These are phyloP conservation scores for Ceratocystis diversiconidia DNA, from an alignment of 2,329 filamentous ascomycete species.

Conservation along the genomic window DNA sequence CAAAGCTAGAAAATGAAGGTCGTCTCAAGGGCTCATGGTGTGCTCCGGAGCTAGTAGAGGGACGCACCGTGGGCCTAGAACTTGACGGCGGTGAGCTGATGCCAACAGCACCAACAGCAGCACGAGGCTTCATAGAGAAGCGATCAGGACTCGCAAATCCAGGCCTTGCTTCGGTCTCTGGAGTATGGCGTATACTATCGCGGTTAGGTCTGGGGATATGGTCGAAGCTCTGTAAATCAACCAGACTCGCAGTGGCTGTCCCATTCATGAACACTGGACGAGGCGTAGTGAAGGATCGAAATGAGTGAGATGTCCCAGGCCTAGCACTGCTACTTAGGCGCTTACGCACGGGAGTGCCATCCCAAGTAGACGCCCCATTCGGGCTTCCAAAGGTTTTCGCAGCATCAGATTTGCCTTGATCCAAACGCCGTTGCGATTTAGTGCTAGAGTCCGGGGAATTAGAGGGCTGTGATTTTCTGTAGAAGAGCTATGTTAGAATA, in stretches of 20 bases:
- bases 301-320: slow-evolving; percentile 18
- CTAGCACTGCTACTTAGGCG: slow-evolving; percentile 17
- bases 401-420: slow-evolving; percentile 2
- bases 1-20: neutral
- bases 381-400: neutral
- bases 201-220: slow-evolving; percentile 11
- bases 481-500: neutral
- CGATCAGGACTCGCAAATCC: slow-evolving; percentile 1
- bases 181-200: slow-evolving; percentile 14
- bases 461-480: slow-evolving; percentile 11
- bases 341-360: slow-evolving; percentile 2
- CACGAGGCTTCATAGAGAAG: slow-evolving; percentile 17
- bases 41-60: slow-evolving; percentile 1
- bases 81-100: neutral
- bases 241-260: slow-evolving; percentile 15
- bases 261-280: slow-evolving; percentile 17
- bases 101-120: slow-evolving; percentile 11
- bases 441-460: slow-evolving; percentile 3
- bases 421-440: neutral
- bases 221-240: slow-evolving; percentile 14
- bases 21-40: neutral
- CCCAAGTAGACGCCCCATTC: slow-evolving; percentile 9
- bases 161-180: slow-evolving; percentile 2
- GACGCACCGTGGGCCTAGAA: neutral
- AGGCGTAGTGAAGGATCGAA: slow-evolving; percentile 15